Conservation (phyloP, 768 basidiomycete genomes). For the Clathrus columnatus region DNA sequence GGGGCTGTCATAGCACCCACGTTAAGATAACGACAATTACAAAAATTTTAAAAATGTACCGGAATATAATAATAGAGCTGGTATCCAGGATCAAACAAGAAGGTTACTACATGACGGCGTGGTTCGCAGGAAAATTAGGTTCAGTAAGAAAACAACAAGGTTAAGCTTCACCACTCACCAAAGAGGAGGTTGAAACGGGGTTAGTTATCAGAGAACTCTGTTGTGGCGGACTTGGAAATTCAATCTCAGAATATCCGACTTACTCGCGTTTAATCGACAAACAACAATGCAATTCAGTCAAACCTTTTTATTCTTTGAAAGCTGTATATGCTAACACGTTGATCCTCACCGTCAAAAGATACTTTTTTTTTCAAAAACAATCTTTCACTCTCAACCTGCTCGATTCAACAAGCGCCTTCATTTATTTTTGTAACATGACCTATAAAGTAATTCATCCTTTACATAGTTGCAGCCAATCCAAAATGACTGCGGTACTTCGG, state of each 20-base stretch:
- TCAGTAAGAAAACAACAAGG: slow-evolving; percentile 7
- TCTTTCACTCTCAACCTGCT: background rate
- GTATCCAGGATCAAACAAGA: background rate
- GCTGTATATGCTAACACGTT: background rate
- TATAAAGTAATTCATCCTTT: background rate
- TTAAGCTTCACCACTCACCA: slow-evolving; percentile 11
- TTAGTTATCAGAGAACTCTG: slow-evolving; percentile 3
- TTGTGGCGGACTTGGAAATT: slow-evolving; percentile 4
- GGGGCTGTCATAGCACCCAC: no score
- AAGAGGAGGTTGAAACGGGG: slow-evolving; percentile 12
- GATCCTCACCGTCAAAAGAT: background rate
- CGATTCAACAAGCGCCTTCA: background rate
- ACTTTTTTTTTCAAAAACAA: background rate
- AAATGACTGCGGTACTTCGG: no score
- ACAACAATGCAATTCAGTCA: background rate
- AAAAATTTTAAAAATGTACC: background rate
- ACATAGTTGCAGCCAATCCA: background rate
- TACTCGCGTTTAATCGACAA: no score
- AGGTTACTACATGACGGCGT: slow-evolving; percentile 2
- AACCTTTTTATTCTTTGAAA: background rate
- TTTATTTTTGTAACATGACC: background rate
- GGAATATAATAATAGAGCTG: background rate
- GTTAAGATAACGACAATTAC: background rate
- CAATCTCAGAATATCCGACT: slow-evolving; percentile 1
- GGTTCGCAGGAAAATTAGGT: slow-evolving; percentile 5